Evolutionary conservation across 1,284 basidiomycete genomes (phyloP), one percentile per base, ranked within the genome.

Genomic region (Malassezia nana): DNA sequence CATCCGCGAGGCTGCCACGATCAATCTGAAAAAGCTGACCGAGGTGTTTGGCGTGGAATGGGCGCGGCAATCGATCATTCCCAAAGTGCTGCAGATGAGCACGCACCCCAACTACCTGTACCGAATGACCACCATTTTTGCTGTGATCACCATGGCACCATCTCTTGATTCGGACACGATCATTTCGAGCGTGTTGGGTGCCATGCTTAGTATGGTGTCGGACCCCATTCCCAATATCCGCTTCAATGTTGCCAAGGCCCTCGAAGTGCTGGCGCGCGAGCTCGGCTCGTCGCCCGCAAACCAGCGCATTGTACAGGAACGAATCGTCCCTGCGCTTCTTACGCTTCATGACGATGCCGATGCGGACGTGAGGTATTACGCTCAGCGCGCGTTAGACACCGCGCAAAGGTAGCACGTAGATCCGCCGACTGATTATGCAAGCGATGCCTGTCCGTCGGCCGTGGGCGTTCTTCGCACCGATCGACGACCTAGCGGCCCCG

Each of bases 31-130:
- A 79, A 95, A 94, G 76, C 78, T 99, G 66, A 95, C 92, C 4
- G 94, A 98, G 67, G 94, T 96, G 6, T 99, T 99, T 71, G 94
- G 94, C 40, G 89, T 96, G 20, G 91, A 95, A 15, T 99, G 94
- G 94, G 90, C 94, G 31, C 85, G 84, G 74, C 80, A 82, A 55
- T 85, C 90, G 32, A 96, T 99, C 72, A 87, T 98, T 49, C 94
- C 94, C 20, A 95, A 95, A 77, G 89, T 99, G 32, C 84, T 98
- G 72, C 87, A 86, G 57, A 98, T 98, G 94, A 91, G 89, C 13
- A 83, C 85, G 59, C 91, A 96, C 77, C 88, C 89, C 20, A 99
- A 95, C 76, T 98, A 98, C 76, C 81, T 98, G 31, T 95, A 90
- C 78, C 82, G 94, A 68, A 95, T 99, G 90, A 99, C 94, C 7